Evolutionary conservation across 179 eudicot genomes (phyloP), one percentile per base, ranked within the genome.

Genomic region (Actinidia polygama): DNA sequence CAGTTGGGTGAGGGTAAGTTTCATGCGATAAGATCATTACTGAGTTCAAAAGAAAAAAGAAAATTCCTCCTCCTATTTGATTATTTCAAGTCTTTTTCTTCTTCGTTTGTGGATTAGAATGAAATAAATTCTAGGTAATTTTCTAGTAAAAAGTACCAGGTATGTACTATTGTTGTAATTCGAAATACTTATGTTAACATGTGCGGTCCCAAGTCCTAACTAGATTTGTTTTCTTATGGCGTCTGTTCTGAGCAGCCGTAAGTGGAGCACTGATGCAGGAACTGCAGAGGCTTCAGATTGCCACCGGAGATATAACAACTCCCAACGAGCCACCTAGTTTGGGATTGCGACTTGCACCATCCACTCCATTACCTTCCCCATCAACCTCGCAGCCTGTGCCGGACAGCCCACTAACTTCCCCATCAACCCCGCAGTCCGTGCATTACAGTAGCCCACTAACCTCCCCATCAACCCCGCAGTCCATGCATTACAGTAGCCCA

Each of bases 1-100:
- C 93, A 89, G 54, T 85, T 92, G 81, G 90, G 91, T 7, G 93
- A 91, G 78, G 92, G 95, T 91, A 82, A 79, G 81, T 79, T 76
- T 50, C 46, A 26, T n/a, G 54, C 36, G 21, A 53, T 49, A 64
- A 64, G 11, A 24, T 21, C 16, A 24, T 55, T 55, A 55, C 14
- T 15, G 15, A 55, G 15, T 51, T 51, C 11, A 51, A 4, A 10
- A 51, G 3, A 51, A 51, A 51, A 51, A 10, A 51, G 11, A 51
- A 51, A 51, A 51, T 51, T 7, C 54, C 54, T 51, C 54, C 54
- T 51, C 54, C 11, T 51, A 51, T 6, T 51, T 7, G 10, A 51
- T 7, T 51, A 6, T 51, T 51, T 51, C 10, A 10, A 51, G 54
- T 67, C 47, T 4, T 12, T 12, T 14, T 36, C 16, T 64, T 68